phyloP scores from a whole-genome alignment of 2,329 filamentous ascomycete species.

The Claviceps fusiformis region DNA sequence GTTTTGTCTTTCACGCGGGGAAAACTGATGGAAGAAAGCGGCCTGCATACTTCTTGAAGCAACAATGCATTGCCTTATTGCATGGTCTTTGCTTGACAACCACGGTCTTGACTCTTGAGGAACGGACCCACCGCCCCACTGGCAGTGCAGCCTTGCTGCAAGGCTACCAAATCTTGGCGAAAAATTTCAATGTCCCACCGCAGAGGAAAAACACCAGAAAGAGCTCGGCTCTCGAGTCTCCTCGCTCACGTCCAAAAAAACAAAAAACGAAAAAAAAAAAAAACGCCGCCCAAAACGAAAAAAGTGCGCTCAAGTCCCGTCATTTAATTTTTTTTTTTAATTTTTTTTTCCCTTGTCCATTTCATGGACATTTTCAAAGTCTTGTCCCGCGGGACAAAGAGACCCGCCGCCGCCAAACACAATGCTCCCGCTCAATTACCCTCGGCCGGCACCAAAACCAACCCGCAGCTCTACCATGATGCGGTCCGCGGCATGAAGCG shows the following conservation, averaged over 20 bases:
- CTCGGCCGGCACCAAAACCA: slow-evolving; percentile 48
- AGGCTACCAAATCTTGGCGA: slow-evolving; percentile 6
- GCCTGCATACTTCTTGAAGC: neutral
- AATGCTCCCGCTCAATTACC: slow-evolving; percentile 35
- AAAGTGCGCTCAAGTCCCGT: too few relatives aligned
- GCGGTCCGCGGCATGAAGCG: slow-evolving; percentile 38
- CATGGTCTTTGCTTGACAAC: too few relatives aligned
- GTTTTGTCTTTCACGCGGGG: too few relatives aligned
- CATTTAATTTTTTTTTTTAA: too few relatives aligned
- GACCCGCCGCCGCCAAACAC: slow-evolving; percentile 17
- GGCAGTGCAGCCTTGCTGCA: slow-evolving; percentile 10
- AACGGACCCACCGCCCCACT: slow-evolving; percentile 5
- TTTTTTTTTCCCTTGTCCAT: neutral
- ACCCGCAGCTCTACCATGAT: slow-evolving; percentile 59
- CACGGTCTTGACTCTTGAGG: too few relatives aligned
- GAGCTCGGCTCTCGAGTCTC: too few relatives aligned
- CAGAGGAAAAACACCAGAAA: neutral
- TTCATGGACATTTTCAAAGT: slow-evolving; percentile 61
- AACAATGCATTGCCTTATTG: neutral
- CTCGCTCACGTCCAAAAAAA: too few relatives aligned
- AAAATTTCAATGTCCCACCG: slow-evolving; percentile 6
- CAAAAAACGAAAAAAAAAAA: neutral
- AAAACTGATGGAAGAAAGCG: too few relatives aligned
- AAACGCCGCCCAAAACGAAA: neutral
- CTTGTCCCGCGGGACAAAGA: slow-evolving; percentile 56